A percentile compares a stretch with the other conserved stretches of the same genome.
Conservation (phyloP, 805 yeast species). For the Danielozyma ontarioensis region DNA sequence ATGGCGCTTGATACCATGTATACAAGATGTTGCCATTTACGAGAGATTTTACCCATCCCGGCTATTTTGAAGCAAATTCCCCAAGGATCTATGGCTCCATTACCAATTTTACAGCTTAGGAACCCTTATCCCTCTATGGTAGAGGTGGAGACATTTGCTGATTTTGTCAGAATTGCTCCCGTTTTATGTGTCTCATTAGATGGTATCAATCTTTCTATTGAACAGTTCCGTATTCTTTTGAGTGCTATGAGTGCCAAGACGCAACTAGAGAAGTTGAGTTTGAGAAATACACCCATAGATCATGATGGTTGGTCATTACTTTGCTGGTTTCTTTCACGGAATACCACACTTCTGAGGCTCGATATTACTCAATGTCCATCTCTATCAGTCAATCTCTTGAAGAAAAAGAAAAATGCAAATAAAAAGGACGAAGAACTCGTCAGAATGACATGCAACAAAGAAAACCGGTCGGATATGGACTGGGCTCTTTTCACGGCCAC, state of each 20-base stretch:
- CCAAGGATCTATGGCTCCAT: constrained; percentile 69
- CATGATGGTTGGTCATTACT: constrained; percentile 71
- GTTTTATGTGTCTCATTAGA: constrained; percentile 71
- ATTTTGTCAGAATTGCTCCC: constrained; percentile 82
- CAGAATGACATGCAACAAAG: constrained; percentile 44
- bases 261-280: constrained; percentile 64
- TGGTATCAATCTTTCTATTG: constrained; percentile 67
- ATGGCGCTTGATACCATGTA: constrained; percentile 69
- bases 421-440: constrained; percentile 21
- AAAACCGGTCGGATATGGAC: constrained; percentile 70
- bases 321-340: constrained; percentile 69
- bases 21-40: constrained; percentile 87
- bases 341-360: constrained; percentile 50
- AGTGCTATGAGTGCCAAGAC: constrained; percentile 64
- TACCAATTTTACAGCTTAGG: constrained; percentile 63
- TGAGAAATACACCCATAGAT: constrained; percentile 74
- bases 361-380: constrained; percentile 70
- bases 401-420: constrained; percentile 18
- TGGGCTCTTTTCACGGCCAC: constrained; percentile 78
- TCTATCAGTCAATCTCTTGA: constrained; percentile 39
- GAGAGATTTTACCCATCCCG: constrained; percentile 90
- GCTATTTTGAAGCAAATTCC: constrained; percentile 81
- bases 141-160: constrained; percentile 84
- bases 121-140: constrained; percentile 89
- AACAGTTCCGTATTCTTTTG: constrained; percentile 72